phyloP scores from a whole-genome alignment of 495 filamentous ascomycete genomes.

The Evernia prunastri region DNA sequence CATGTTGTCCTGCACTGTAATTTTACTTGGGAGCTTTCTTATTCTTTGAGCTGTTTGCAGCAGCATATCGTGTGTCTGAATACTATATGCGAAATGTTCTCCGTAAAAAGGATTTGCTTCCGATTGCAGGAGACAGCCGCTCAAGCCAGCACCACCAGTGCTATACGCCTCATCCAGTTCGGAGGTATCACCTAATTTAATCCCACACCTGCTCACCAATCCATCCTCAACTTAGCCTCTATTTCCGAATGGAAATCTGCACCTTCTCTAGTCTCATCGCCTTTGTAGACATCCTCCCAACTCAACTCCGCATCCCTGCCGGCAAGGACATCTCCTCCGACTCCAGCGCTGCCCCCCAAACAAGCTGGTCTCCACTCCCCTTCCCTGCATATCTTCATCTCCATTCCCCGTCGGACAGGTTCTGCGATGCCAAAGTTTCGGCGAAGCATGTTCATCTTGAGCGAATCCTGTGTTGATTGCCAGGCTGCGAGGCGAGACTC shows the following conservation, averaged over 20 bases:
- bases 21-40: background rate
- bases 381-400: conserved; percentile 71
- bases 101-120: background rate
- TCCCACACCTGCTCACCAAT: conserved; percentile 38
- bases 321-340: conserved; percentile 74
- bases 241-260: conserved; percentile 78
- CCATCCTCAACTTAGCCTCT: conserved; percentile 79
- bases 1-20: background rate
- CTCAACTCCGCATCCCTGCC: conserved; percentile 67
- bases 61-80: background rate
- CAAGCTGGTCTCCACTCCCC: conserved; percentile 46
- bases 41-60: background rate
- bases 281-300: conserved; percentile 88
- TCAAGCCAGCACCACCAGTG: background rate
- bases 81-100: background rate
- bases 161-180: background rate
- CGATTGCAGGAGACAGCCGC: background rate
- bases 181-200: background rate
- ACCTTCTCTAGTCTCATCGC: conserved; percentile 24
- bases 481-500: conserved; percentile 80
- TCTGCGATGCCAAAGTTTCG: conserved; percentile 88
- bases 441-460: conserved; percentile 83
- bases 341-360: conserved; percentile 41
- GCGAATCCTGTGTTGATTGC: conserved; percentile 71
- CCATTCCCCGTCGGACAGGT: conserved; percentile 90